These are phyloP conservation scores for Geranomyces variabilis DNA, from an alignment of 192 early-diverging fungal species.

Conservation along the genomic window DNA sequence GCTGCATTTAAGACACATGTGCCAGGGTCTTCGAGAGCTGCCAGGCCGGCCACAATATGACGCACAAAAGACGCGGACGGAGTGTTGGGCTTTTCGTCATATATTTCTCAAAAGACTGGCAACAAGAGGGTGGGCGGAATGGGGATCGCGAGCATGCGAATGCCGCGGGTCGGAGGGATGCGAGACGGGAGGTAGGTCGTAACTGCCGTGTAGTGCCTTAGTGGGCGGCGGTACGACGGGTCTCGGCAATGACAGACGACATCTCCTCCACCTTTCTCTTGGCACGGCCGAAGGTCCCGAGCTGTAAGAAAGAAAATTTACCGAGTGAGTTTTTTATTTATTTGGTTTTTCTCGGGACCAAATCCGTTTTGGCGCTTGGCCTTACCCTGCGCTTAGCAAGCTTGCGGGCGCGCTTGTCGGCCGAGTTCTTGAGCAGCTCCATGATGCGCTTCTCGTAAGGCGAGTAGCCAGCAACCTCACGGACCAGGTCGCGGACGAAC, in stretches of 20 bases:
- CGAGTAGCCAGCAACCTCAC: conserved; percentile 96
- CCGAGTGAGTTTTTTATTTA: no score
- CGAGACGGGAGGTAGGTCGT: not conserved
- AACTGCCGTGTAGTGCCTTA: conserved; percentile 25
- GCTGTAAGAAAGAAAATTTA: conserved; percentile 51
- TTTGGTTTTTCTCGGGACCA: conserved; percentile 6
- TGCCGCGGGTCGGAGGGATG: not conserved
- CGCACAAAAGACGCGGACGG: no score
- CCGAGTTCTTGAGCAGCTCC: conserved; percentile 99
- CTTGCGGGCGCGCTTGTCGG: conserved; percentile 99
- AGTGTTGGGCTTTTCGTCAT: no score
- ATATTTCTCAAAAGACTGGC: no score
- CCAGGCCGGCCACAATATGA: no score
- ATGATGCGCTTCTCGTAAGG: conserved; percentile 99
- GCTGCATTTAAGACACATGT: no score
- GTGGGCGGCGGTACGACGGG: conserved; percentile 72
- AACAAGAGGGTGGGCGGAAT: no score
- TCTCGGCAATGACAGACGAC: conserved; percentile 86
- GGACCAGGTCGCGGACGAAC: conserved; percentile 93
- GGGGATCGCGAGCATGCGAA: no score
- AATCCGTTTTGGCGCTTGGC: no score
- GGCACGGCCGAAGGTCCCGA: conserved; percentile 94
- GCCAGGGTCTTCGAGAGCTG: no score
- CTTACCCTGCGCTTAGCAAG: conserved; percentile 88
- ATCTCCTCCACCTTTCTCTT: conserved; percentile 99